Conservation (phyloP, 2,329 filamentous ascomycete genomes). For the Penicillium sp. region DNA sequence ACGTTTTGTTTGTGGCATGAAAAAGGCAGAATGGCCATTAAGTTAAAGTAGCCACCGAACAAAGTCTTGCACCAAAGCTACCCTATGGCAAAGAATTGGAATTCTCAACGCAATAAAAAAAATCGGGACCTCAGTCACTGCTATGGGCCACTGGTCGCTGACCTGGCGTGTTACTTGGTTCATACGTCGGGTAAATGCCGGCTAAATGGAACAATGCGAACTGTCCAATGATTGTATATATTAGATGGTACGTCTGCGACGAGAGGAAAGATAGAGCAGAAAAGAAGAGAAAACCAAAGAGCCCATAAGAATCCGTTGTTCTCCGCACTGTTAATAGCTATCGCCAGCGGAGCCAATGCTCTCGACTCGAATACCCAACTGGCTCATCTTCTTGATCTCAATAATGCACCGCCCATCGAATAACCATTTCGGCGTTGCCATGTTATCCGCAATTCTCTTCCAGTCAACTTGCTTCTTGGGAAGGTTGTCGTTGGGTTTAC, state of each 20-base stretch:
- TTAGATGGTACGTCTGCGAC: not conserved
- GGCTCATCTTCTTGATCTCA: constrained; percentile 14
- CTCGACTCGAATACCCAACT: constrained; percentile 18
- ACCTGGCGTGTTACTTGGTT: too few species aligned
- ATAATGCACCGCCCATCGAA: constrained; percentile 21
- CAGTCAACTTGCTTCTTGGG: constrained; percentile 19
- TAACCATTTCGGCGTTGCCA: constrained; percentile 18
- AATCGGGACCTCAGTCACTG: too few species aligned
- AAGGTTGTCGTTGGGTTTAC: not conserved
- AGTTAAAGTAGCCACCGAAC: too few species aligned
- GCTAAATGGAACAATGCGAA: not conserved
- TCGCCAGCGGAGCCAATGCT: constrained; percentile 16
- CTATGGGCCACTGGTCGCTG: too few species aligned
- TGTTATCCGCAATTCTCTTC: constrained; percentile 10
- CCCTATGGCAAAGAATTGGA: too few species aligned
- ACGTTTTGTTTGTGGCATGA: too few species aligned
- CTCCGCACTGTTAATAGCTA: not conserved
- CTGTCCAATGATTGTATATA: not conserved
- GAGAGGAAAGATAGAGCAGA: not conserved
- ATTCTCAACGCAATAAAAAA: too few species aligned
- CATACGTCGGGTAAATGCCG: not conserved
- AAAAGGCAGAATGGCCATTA: too few species aligned
- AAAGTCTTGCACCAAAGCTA: too few species aligned
- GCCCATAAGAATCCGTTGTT: not conserved
- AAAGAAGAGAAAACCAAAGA: not conserved